A percentile compares a stretch with the other conserved stretches of the same genome.
These are phyloP conservation scores for Sphagnum tenellum DNA, from an alignment of 225 moss, liverwort and hornwort genomes.

Conservation along the genomic window DNA sequence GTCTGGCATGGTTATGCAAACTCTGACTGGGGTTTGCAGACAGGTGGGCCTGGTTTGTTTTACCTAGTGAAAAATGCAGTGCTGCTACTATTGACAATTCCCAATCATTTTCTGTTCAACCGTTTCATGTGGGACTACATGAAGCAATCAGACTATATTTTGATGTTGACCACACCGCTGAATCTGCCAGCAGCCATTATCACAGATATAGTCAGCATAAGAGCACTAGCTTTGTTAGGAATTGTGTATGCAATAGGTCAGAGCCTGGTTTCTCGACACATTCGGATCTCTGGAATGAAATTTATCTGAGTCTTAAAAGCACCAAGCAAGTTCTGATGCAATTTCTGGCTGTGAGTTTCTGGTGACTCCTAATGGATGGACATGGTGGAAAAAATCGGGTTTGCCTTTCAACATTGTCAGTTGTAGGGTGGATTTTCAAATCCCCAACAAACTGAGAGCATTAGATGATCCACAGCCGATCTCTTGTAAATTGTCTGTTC, in stretches of 20 bases:
- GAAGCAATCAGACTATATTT: slow-evolving; percentile 72
- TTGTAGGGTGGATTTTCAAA: too few relatives aligned
- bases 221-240: slow-evolving; percentile 74
- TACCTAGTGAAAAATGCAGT: slow-evolving; percentile 77
- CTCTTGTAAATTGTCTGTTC: too few relatives aligned
- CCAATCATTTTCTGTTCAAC: slow-evolving; percentile 91
- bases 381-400: too few relatives aligned
- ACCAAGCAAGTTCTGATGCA: too few relatives aligned
- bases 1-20: slow-evolving; percentile 87
- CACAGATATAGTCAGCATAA: slow-evolving; percentile 79
- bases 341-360: too few relatives aligned
- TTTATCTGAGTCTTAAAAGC: slow-evolving; percentile 43
- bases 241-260: slow-evolving; percentile 68
- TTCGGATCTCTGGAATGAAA: slow-evolving; percentile 90
- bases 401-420: too few relatives aligned
- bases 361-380: too few relatives aligned
- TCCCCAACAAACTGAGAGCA: too few relatives aligned
- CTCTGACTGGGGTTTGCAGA: slow-evolving; percentile 82
- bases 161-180: slow-evolving; percentile 85
- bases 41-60: slow-evolving; percentile 84
- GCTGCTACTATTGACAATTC: slow-evolving; percentile 51
- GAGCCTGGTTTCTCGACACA: slow-evolving; percentile 73
- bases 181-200: slow-evolving; percentile 95
- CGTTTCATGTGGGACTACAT: slow-evolving; percentile 97
- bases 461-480: too few relatives aligned